Base-by-base conservation (phyloP, 1,284 basidiomycete species). In the Cryptococcus sp. region DNA sequence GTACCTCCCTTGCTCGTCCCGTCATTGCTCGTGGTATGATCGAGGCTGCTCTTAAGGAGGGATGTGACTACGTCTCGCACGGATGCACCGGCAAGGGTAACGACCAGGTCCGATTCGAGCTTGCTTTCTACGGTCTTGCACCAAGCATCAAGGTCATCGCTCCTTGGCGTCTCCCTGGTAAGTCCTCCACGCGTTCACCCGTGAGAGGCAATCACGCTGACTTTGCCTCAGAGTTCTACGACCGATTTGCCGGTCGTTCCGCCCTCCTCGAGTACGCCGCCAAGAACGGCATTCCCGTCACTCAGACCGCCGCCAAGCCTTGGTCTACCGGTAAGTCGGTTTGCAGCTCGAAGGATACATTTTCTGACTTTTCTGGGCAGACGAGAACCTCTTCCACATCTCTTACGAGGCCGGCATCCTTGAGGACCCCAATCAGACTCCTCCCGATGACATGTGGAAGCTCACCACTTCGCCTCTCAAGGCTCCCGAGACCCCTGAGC, bases 21-120 rank as follows among this genome's bases (percentile, higher is more conserved):
- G 95, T 99, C 72, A 99, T 99, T 75, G 94, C 96, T 58, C 93
- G 95, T 63, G 95, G 93, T 52, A 99, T 99, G 96, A 99, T 99
- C 68, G 88, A 89, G 57, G 84, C 91, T 55, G 96, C 96, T 46
- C 91, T 90, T 50, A 84, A 82, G 71, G 92, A 96, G 79, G 88
- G 89, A 55, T 97, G 93, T 90, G 90, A 95, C 90, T 92, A 63
- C 76, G 95, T 99, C 66, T 89, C 94, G 41, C 96, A 99, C 81
- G 95, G 95, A 42, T 99, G 95, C 85, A 99, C 95, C 49, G 95
- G 95, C 59, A 99, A 99, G 83, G 95, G 95, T 57, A 99, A 99
- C 80, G 95, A 99, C 80, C 96, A 99, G 82, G 95, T 99, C 69
- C 91, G 96, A 62, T 99, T 99, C 79, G 96, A 99, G 79, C 88